Evolutionary conservation across 2,329 filamentous ascomycete genomes (phyloP).

Genomic region (Sporothrix schenckii): DNA sequence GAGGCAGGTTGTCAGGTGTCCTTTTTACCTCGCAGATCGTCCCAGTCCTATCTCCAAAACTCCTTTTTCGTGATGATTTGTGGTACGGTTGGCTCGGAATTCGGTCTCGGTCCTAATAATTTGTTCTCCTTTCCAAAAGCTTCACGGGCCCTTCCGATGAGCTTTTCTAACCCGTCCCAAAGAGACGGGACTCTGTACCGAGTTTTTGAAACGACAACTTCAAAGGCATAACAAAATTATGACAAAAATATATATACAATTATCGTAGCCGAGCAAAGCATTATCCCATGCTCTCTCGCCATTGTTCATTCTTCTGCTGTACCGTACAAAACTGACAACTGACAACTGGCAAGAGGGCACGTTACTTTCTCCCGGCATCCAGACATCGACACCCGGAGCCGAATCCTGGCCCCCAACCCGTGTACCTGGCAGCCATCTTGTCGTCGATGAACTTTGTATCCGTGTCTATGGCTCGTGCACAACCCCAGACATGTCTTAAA

Average conservation of each 20-base stretch:
- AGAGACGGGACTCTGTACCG: neutral
- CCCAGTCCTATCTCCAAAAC: neutral
- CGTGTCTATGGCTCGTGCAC: slow-evolving; percentile 13
- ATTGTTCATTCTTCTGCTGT: neutral
- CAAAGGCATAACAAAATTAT: neutral
- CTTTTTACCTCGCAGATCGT: neutral
- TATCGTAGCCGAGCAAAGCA: neutral
- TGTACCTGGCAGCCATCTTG: slow-evolving; percentile 13
- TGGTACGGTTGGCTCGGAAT: neutral
- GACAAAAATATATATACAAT: neutral
- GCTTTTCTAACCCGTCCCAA: neutral
- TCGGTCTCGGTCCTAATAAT: slow-evolving; percentile 1
- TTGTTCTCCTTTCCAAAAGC: neutral
- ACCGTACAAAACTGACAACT: neutral
- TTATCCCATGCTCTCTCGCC: neutral
- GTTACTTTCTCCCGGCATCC: slow-evolving; percentile 12
- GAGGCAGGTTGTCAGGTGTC: neutral
- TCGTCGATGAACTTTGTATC: too few species aligned
- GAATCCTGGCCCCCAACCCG: slow-evolving; percentile 22
- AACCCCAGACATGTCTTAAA: neutral
- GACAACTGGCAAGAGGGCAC: too few species aligned
- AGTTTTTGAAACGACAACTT: neutral
- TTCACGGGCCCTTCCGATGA: neutral
- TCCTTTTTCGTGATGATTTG: neutral
- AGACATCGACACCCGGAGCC: slow-evolving; percentile 14